phyloP scores from a whole-genome alignment of 306 rosid genomes.

The Delonix regia region DNA sequence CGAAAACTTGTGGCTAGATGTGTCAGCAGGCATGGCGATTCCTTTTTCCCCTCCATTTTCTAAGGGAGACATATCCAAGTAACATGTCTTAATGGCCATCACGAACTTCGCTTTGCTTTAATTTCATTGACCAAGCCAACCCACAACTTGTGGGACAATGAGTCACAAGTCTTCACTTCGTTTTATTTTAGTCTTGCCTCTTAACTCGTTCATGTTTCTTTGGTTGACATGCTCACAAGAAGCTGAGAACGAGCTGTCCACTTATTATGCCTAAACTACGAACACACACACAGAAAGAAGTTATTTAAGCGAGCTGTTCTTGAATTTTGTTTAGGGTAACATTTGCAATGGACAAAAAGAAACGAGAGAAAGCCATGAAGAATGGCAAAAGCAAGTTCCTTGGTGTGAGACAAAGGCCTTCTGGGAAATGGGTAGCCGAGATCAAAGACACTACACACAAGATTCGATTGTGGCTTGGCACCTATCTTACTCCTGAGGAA shows the following conservation, averaged over 20 bases:
- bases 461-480: constrained; percentile 89
- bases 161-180: not conserved
- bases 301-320: not conserved
- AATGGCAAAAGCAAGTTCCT: constrained; percentile 57
- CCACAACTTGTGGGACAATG: not conserved
- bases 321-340: not conserved
- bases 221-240: constrained; percentile 36
- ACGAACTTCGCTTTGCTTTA: constrained; percentile 31
- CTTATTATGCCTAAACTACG: constrained; percentile 15
- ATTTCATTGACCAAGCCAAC: too few species aligned
- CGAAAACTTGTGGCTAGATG: too few species aligned
- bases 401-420: constrained; percentile 89
- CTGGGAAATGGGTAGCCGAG: constrained; percentile 94
- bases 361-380: constrained; percentile 27
- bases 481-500: constrained; percentile 75
- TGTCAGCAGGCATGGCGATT: too few species aligned
- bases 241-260: constrained; percentile 73
- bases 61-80: constrained; percentile 2
- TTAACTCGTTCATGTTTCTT: not conserved
- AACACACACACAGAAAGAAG: too few species aligned
- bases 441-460: constrained; percentile 85
- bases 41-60: too few species aligned
- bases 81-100: constrained; percentile 34
- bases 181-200: too few species aligned
- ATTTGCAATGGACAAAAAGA: constrained; percentile 33